Evolutionary conservation across 805 yeast genomes (phyloP), one percentile per base, ranked within the genome.

Genomic region (Spencermartinsiella europaea): DNA sequence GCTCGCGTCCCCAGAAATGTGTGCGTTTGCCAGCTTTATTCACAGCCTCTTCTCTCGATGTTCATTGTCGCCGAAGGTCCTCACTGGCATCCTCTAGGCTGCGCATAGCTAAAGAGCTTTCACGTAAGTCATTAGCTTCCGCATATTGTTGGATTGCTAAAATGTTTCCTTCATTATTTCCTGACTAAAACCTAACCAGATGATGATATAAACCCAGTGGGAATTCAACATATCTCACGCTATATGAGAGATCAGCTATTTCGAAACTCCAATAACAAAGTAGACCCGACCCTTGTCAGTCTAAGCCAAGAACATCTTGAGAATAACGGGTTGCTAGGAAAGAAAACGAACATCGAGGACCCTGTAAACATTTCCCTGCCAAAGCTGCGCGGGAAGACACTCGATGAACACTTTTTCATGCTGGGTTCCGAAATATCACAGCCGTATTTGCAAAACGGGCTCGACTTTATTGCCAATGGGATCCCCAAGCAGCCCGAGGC

Each of bases 381-480:
- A 0, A 63, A 67, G 20, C 61, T 91, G n/a, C 79, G 81, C 43
- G 99, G 98, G 0, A 22, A 25, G 3, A 68, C 80, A 5, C 64
- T 93, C 5, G 95, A 85, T 60, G 95, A 87, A 58, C 99, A 93
- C 69, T 93, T 93, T 61, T 74, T 79, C 55, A 73, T 76, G 50
- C 62, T 64, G 2, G 98, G 95, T 0, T 58, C 66, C 19, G 65
- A 69, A 47, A 74, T 79, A 40, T 66, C 82, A 0, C 75, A 77
- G 38, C 84, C 87, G 0, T 90, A 85, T 62, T 60, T 76, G 36
- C 54, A 73, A 0, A 68, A 79, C 57, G 76, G 81, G 1, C 60
- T 73, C 16, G 54, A 67, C 3, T 74, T 86, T 40, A 62, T 69
- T 1, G 53, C 49, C 1, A 51, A 63, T 21, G 76, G 59, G 14